Evolutionary conservation across 805 yeast species (phyloP).

Genomic region (Wickerhamomyces tratensis): DNA sequence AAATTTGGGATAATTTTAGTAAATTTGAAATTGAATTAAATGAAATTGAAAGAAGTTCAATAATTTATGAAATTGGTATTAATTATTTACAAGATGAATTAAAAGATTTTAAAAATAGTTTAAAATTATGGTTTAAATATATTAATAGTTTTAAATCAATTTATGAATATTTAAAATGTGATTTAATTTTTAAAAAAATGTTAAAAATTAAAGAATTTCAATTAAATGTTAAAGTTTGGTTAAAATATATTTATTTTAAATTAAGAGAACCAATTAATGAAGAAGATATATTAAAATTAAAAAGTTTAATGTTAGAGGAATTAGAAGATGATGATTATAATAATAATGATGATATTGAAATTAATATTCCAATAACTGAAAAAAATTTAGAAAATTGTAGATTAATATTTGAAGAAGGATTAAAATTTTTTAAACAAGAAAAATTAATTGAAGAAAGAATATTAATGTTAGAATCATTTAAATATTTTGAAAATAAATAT

Average conservation of each 20-base stretch:
- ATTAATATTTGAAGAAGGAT: constrained; percentile 43
- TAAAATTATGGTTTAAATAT: constrained; percentile 25
- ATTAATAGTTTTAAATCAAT: constrained; percentile 28
- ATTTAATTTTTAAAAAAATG: constrained; percentile 3
- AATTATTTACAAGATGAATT: constrained; percentile 8
- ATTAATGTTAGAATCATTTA: constrained; percentile 49
- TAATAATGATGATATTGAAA: constrained; percentile 36
- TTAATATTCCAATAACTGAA: constrained; percentile 40
- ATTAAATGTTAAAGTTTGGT: constrained; percentile 38
- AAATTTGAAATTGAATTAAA: constrained; percentile 57
- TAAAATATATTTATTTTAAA: constrained; percentile 64
- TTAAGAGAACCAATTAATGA: constrained; percentile 48
- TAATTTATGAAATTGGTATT: constrained; percentile 47
- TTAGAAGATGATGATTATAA: constrained; percentile 17
- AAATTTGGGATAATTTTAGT: constrained; percentile 56
- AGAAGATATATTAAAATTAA: constrained; percentile 25
- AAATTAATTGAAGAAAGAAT: constrained; percentile 34
- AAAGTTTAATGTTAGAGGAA: constrained; percentile 15
- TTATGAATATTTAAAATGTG: too few relatives aligned
- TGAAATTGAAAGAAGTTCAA: constrained; percentile 61
- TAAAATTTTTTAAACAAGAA: constrained; percentile 29
- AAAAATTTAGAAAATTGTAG: constrained; percentile 45
- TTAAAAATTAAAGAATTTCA: constrained; percentile 19
- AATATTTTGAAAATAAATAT: constrained; percentile 52
- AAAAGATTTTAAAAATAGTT: constrained; percentile 6